Base-by-base conservation (phyloP, 768 basidiomycete genomes). In the Xanthoconium purpureum region DNA sequence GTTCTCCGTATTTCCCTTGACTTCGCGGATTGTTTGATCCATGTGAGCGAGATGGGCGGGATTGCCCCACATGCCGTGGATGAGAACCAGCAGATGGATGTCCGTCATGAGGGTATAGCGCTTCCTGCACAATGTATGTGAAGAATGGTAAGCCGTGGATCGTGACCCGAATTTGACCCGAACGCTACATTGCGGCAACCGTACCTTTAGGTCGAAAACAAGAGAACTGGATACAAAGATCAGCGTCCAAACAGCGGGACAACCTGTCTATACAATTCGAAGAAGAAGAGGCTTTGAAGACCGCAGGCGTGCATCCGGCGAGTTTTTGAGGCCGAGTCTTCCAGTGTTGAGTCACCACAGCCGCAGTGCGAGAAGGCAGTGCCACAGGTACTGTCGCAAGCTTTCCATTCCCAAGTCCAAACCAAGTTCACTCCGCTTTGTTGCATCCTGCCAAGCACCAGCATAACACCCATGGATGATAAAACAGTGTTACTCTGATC, bases 61-160 rank as follows among this genome's bases (percentile, higher is more conserved):
- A 62, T 84, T 80, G 0, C 91, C 92, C 92, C 91, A 94, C 84
- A 94, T 91, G 38, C 92, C 78, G 38, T 80, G 79, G 38, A 80
- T 68, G 53, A 80, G 75, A 20, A 77, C 77, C 9, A 80, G 72
- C 12, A 80, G 63, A 57, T 80, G 79, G 14, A 77, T 65, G 50
- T 58, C 47, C 30, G 68, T 33, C 64, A 74, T 74, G 45, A 37
- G 40, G 37, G 37, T 57, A 51, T 48, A 20, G 56, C 17, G 13
- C 24, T 49, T 52, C 52, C 37, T 37, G 54, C 43, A 29, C 61
- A 39, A 43, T 11, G n/a, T 33, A 15, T n/a, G 17, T 12, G 30
- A 29, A 20, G 13, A 24, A 37, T 28, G 18, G 18, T 50, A 36
- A 55, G 42, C 15, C 37, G 32, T 30, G 32, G 33, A 49, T 50